Evolutionary conservation across 257 asterid genomes (phyloP), one percentile per base, ranked within the genome.

Genomic region (Cynanchum wilfordii): DNA sequence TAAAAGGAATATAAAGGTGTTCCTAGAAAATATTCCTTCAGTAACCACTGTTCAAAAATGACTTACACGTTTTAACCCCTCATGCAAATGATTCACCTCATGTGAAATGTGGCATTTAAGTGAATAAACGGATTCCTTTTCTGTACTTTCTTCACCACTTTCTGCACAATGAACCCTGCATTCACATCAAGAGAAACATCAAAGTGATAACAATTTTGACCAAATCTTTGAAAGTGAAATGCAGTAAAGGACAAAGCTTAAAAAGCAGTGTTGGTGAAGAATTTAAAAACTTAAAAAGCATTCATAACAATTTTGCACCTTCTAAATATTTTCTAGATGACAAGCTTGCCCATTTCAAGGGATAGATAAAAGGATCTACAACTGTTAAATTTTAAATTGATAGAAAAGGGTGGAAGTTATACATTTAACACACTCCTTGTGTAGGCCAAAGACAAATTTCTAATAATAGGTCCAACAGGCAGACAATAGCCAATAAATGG

Each of bases 101-200:
- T 95, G 99, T 0, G 98, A 95, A 75, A 95, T 95, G 85, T 92
- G 98, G 84, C 99, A 95, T 82, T 95, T 95, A 33, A 95, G 96
- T 69, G 98, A 86, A 86, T 90, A 90, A 55, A 95, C 98, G 1
- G 95, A 84, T 83, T 95, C 99, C 9, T 82, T 80, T 76, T 95
- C 98, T 3, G 94, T 84, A 74, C 97, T 92, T 86, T 95, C 99
- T 76, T 95, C 99, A 75, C 97, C 94, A 85, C 99, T 95, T 87
- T 95, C 99, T 73, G 98, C 90, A 76, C 99, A 95, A 76, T 95
- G 97, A 66, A 95, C 81, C 94, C 99, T 95, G 81, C 76, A 75
- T 81, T 81, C 81, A 84, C 52, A 77, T 77, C 59, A 77, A 40
- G 44, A 74, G 72, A 1, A 66, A 38, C 51, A 76, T 24, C 56